Evolutionary conservation across 331 rosid genomes (phyloP), one percentile per base, ranked within the genome.

Genomic region (Prunus yedoensis): DNA sequence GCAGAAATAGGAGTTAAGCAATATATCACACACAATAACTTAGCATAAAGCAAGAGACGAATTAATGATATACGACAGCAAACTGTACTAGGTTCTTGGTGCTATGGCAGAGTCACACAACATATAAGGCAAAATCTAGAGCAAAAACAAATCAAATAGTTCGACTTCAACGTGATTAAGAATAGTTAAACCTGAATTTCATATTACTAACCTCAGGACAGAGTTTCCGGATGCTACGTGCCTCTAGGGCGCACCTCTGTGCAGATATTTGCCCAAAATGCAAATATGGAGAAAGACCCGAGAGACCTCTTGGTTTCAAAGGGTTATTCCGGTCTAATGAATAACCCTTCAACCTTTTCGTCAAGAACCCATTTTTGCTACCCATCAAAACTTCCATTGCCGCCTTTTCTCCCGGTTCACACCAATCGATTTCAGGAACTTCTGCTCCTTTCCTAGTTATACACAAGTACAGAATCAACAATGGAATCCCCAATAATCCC

Each of bases 211-310:
- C 98, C 94, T 90, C 86, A 58, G 95, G 91, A 77, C 32, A 62
- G 52, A 85, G 84, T 25, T 74, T 83, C 38, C 86, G 79, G 68
- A 83, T 75, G 18, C 61, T 85, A 16, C 89, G 95, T 16, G 97
- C 93, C 86, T 94, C 98, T 18, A 94, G 70, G 72, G 97, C 98
- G 85, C 97, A 94, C 20, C 98, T 84, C 77, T 94, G 97, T 1
- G 96, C 89, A 47, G 97, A 94, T 83, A 91, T 85, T 74, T 89
- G 95, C 60, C 97, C 98, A 86, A 94, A 94, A 84, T 94, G 98
- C 87, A 94, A 77, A 82, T 94, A 92, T 30, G 99, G 97, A 57
- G 99, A 94, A 60, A 94, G 86, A 47, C 99, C 95, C 65, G 99
- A 94, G 75, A 92, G 86, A 2, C 85, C 93, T 66, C 74, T 80